phyloP scores from a whole-genome alignment of 73 alveolate species.

The Paramecium biaurelia region DNA sequence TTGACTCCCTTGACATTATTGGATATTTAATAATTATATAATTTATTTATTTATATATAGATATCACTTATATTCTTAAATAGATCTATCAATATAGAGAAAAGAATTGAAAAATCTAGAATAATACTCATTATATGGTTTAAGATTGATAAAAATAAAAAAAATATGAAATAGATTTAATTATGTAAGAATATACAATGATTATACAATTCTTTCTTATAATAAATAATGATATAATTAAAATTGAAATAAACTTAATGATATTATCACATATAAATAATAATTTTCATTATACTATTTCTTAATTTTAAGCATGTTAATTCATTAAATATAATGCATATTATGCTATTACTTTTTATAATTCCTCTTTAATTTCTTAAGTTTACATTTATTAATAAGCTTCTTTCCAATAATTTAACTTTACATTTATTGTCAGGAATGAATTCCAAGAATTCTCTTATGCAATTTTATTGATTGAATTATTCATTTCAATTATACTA shows the following conservation, averaged over 20 bases:
- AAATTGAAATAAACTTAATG: neutral
- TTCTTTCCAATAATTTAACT: conserved; percentile 38
- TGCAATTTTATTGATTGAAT: neutral
- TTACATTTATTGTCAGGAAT: neutral
- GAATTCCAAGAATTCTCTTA: conserved; percentile 49
- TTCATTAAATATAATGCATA: conserved; percentile 46
- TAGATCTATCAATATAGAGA: too few relatives aligned
- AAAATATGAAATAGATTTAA: neutral
- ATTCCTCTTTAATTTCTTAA: conserved; percentile 27
- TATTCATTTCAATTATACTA: conserved; percentile 13
- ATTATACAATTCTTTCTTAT: too few relatives aligned
- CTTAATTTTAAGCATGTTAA: conserved; percentile 12
- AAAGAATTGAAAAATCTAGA: too few relatives aligned
- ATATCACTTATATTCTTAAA: neutral
- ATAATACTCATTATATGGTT: too few relatives aligned
- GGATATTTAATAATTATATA: neutral
- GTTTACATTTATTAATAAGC: neutral
- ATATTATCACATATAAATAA: neutral
- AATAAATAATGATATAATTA: too few relatives aligned
- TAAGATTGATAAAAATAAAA: neutral
- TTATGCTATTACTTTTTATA: conserved; percentile 10
- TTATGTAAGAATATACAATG: neutral
- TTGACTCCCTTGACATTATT: neutral
- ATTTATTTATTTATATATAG: neutral
- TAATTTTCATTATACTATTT: neutral